Percentiles rank a stretch among this genome's conserved stretches.
phyloP scores from a whole-genome alignment of 306 rosid species.

The Prosopis cineraria region DNA sequence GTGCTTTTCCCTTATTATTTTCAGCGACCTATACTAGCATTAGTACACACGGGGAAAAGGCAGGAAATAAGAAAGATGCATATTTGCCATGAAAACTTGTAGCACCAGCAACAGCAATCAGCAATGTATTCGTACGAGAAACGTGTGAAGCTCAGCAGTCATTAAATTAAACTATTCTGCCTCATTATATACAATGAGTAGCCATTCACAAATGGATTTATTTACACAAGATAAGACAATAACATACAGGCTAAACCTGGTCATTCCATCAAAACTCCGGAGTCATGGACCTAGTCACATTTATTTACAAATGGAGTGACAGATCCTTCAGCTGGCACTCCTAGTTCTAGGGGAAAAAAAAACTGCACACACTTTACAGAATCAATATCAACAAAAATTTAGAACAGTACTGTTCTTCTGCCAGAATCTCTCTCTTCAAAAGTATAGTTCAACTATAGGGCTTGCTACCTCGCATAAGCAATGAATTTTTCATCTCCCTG shows the following conservation, averaged over 20 bases:
- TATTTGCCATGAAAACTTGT: no score
- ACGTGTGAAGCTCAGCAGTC: not conserved
- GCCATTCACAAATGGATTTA: conserved; percentile 18
- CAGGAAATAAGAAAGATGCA: no score
- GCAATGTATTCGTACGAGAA: no score
- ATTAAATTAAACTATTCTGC: conserved; percentile 19
- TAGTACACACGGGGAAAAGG: no score
- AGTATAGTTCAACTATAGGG: conserved; percentile 39
- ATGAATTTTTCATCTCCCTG: conserved; percentile 66
- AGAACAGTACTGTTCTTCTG: not conserved
- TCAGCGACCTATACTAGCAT: no score
- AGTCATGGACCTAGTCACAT: conserved; percentile 27
- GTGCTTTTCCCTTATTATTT: not conserved
- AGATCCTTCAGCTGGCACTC: conserved; percentile 19
- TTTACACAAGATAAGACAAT: conserved; percentile 24
- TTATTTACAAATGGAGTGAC: conserved; percentile 37
- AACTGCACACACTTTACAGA: conserved; percentile 30
- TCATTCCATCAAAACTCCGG: conserved; percentile 18
- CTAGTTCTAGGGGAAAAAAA: conserved; percentile 14
- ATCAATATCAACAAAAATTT: conserved; percentile 12
- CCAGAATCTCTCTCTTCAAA: conserved; percentile 11
- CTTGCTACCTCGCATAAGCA: conserved; percentile 49
- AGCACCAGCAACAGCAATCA: no score
- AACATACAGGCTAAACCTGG: conserved; percentile 7
- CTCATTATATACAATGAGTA: conserved; percentile 23